Conservation (phyloP, 768 basidiomycete species). For the Hygrocybe punicea region DNA sequence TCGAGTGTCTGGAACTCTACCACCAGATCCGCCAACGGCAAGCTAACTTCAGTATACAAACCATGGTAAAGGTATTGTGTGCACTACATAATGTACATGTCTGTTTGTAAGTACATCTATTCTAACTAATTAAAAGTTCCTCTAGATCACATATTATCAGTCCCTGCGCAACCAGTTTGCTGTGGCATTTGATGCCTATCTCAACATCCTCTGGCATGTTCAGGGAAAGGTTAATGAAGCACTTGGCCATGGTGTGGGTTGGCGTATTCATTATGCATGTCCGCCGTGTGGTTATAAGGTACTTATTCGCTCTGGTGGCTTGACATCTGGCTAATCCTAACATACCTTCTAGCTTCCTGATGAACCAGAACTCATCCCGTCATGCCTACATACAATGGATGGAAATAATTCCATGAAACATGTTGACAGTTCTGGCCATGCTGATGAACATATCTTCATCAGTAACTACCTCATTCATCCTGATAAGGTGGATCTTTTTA, state of each 20-base stretch:
- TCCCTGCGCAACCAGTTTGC: not conserved
- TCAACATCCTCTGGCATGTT: not conserved
- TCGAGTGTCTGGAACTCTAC: too few species aligned
- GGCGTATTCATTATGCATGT: not conserved
- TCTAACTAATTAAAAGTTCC: too few species aligned
- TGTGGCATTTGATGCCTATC: not conserved
- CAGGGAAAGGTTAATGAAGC: not conserved
- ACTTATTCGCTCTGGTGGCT: not conserved
- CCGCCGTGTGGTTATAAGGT: not conserved
- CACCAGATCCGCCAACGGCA: too few species aligned
- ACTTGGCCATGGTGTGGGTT: not conserved
- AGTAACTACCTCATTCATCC: not conserved
- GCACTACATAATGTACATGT: too few species aligned
- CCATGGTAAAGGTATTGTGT: too few species aligned
- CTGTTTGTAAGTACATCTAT: too few species aligned
- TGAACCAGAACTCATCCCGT: not conserved
- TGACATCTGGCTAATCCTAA: not conserved
- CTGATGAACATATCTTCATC: not conserved
- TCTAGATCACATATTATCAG: not conserved
- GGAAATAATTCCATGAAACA: not conserved
- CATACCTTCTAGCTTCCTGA: not conserved
- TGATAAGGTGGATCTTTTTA: not conserved
- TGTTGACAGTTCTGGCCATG: not conserved
- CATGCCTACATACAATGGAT: not conserved
- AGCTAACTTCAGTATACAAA: too few species aligned